Base-by-base conservation (phyloP, 106 monocot species). In the Amphibolis antarctica region DNA sequence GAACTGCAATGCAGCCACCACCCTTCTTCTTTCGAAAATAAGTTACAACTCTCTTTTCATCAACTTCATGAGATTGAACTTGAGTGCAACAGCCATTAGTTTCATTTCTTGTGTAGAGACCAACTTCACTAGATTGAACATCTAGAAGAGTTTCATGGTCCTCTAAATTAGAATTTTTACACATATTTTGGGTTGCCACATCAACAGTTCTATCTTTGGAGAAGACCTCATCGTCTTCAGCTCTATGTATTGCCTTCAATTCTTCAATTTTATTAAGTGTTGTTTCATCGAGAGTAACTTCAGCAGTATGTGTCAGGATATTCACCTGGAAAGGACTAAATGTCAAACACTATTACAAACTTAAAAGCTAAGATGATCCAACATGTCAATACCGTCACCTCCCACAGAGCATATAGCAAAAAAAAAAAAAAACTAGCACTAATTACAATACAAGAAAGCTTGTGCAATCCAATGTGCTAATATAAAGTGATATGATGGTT, bases 251-350 rank as follows among this genome's bases (percentile, higher is more conserved):
- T 29, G 57, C 10, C 50, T 77, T 77, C 58, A 69, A 12, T 45
- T 45, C 18, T 26, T 66, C 5, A 18, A 77, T 71, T 21, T 47
- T 54, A 21, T 29, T 15, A 64, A 71, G 63, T 24, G 63, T 59
- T 0, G 11, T 1, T 1, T 54, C 22, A 9, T 42, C 21, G 63
- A 56, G 44, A 3, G 51, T 58, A 45, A 78, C 67, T 59, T 77
- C 70, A 20, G 67, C 56, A 46, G 74, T 75, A 46, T 82, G 82
- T 25, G 57, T 75, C 66, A 82, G 70, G 18, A 82, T 54, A 63
- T 82, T 74, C 28, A 82, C 82, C 82, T 82, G 67, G 18, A 60
- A 57, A 58, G 44, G 25, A 20, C 21, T 27, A 50, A 15, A 27
- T 26, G 18, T 17, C 29, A 12, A 3, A 65, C n/a, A n/a, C 21